Evolutionary conservation across 75 land plant species (phyloP).

Genomic region (Pinus albicaulis): DNA sequence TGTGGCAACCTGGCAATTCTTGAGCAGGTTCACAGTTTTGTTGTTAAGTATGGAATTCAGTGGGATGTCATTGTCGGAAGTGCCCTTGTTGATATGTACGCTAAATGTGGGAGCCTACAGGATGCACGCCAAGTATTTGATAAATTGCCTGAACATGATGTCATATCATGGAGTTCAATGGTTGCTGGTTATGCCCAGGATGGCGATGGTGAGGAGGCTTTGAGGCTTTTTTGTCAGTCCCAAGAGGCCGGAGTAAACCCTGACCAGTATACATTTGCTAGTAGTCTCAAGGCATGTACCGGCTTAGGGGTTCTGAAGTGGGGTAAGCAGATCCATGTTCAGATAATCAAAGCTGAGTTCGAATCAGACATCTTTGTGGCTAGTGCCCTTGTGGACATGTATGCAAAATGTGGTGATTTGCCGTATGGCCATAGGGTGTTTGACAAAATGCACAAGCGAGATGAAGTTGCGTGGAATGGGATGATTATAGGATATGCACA

Average conservation of each 20-base stretch:
- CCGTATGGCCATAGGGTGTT: constrained; percentile 41
- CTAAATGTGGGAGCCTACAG: constrained; percentile 23
- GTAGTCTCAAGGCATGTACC: constrained; percentile 46
- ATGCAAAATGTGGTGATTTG: constrained; percentile 49
- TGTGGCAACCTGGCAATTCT: constrained; percentile 16
- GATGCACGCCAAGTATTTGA: constrained; percentile 32
- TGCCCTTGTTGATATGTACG: constrained; percentile 42
- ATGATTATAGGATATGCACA: constrained; percentile 54
- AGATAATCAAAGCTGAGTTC: constrained; percentile 24
- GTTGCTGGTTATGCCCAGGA: constrained; percentile 22
- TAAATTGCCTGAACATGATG: constrained; percentile 20
- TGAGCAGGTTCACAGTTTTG: constrained; percentile 13
- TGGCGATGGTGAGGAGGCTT: constrained; percentile 25
- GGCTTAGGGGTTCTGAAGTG: constrained; percentile 9
- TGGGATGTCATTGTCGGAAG: constrained; percentile 21
- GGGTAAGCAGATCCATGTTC: constrained; percentile 47
- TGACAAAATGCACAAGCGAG: constrained; percentile 27
- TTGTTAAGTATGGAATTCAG: constrained; percentile 12
- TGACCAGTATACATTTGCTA: constrained; percentile 38
- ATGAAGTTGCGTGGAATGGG: constrained; percentile 65
- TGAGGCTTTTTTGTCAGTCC: constrained; percentile 14
- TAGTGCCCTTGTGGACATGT: constrained; percentile 58
- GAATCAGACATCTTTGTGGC: constrained; percentile 36
- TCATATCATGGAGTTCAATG: constrained; percentile 43
- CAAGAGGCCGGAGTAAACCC: not conserved